Evolutionary conservation across 2,329 filamentous ascomycete genomes (phyloP), one percentile per base, ranked within the genome.

Genomic region (Trichoderma sp.): DNA sequence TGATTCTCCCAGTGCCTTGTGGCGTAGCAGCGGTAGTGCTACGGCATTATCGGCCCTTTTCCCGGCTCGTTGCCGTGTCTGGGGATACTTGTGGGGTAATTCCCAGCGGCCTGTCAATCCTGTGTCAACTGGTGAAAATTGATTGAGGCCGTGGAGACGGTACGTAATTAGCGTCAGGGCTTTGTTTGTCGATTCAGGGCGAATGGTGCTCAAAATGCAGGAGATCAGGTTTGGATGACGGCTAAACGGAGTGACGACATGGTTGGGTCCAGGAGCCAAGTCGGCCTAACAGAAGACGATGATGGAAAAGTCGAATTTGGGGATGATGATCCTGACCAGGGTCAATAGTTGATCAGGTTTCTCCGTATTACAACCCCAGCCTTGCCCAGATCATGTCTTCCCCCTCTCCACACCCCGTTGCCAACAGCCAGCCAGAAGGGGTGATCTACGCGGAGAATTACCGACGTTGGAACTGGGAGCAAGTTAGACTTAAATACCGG

Each of bases 11-110:
- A 11, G 56, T 60, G 35, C 33, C 41, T 63, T 24, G 27, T 71
- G 68, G 68, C 69, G 41, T 50, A 24, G 38, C 29, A 12, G 14
- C 29, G 59, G 38, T 60, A 14, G 59, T 45, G 69, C 69, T 41
- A 63, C 60, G 69, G 68, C 69, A 53, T 21, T 72, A 72, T 72
- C 69, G 69, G 69, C 69, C 69, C 69, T 72, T 64, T 72, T 63
- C 29, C 69, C 69, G 59, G 69, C 69, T 63, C 69, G 59, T 64
- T 72, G 38, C 69, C 59, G 56, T 21, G 69, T 72, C 68, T 29
- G 68, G 68, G 68, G 59, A 64, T 64, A 3, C 60, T 71, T 64
- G 69, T 72, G 69, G 69, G 69, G 69, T 72, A 72, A 53, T 72
- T 72, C 14, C 24, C 29, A 38, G 56, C 62, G n/a, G 69, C 29